Evolutionary conservation across 1,139 yeast genomes (phyloP).

Genomic region (Arxiozyma slooffiae): DNA sequence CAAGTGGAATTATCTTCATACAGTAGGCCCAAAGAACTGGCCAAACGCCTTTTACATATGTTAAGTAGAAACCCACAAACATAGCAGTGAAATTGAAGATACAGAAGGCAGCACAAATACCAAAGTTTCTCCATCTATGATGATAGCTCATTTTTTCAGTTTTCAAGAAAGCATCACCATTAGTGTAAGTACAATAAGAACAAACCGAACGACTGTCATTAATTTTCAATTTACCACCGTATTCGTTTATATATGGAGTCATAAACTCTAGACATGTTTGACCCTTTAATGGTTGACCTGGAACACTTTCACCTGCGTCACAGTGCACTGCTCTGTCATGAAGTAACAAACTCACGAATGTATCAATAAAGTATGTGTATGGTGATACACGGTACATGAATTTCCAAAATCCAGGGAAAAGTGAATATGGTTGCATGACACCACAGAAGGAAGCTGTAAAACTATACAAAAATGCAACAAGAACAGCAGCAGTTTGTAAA

Average conservation of each 20-base stretch:
- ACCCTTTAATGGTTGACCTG: conserved; percentile 44
- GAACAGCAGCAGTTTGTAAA: conserved; percentile 49
- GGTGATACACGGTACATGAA: conserved; percentile 67
- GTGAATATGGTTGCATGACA: conserved; percentile 43
- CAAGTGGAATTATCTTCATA: conserved; percentile 9
- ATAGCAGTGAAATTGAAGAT: conserved; percentile 39
- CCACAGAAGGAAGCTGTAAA: conserved; percentile 50
- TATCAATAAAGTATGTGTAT: conserved; percentile 54
- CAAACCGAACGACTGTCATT: conserved; percentile 31
- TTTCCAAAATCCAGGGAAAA: conserved; percentile 52
- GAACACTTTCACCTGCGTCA: conserved; percentile 39
- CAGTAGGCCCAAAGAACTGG: conserved; percentile 11
- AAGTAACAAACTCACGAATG: conserved; percentile 41
- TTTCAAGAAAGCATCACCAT: conserved; percentile 35
- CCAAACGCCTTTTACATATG: conserved; percentile 25
- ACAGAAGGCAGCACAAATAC: conserved; percentile 42
- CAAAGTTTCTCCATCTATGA: conserved; percentile 51
- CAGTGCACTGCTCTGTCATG: conserved; percentile 49
- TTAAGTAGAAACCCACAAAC: conserved; percentile 33
- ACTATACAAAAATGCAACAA: conserved; percentile 41
- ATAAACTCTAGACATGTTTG: conserved; percentile 48
- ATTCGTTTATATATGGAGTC: conserved; percentile 21
- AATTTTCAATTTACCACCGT: conserved; percentile 33
- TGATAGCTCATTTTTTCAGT: conserved; percentile 36
- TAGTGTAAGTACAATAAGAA: conserved; percentile 34